A percentile compares a stretch with the other conserved stretches of the same genome.
phyloP scores from a whole-genome alignment of 163 green algal genomes.

The Chloromonas sp. region DNA sequence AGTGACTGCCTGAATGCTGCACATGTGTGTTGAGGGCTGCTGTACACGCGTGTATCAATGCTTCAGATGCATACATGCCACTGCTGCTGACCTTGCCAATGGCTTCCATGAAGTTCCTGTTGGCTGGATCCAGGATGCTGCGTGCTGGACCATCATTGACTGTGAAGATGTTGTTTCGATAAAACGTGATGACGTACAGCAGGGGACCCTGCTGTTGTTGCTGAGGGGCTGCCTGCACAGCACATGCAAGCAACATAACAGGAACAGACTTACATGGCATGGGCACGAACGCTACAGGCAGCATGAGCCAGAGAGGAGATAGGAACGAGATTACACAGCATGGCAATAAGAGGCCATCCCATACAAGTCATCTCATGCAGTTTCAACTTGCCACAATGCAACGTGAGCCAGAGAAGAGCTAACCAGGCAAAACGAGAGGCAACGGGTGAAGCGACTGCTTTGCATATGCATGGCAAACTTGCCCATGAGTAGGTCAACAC shows the following conservation, averaged over 20 bases:
- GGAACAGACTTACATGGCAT: constrained; percentile 1
- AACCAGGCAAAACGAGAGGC: too few relatives aligned
- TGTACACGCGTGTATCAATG: too few relatives aligned
- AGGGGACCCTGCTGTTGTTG: neutral
- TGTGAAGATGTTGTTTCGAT: constrained; percentile 59
- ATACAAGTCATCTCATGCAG: too few relatives aligned
- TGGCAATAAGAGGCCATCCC: neutral
- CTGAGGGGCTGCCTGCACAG: neutral
- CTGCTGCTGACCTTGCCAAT: too few relatives aligned
- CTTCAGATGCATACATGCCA: too few relatives aligned
- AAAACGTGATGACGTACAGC: constrained; percentile 64
- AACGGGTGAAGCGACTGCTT: too few relatives aligned
- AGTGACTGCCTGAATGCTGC: too few relatives aligned
- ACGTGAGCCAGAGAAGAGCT: too few relatives aligned
- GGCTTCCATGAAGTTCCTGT: constrained; percentile 52
- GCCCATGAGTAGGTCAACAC: too few relatives aligned
- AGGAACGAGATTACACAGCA: neutral
- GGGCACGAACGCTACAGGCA: neutral
- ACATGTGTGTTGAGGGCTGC: too few relatives aligned
- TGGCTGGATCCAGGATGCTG: constrained; percentile 50
- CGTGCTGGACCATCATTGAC: constrained; percentile 53
- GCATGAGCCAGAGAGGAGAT: neutral
- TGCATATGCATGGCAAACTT: too few relatives aligned
- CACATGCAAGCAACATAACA: neutral
- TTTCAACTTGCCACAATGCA: too few relatives aligned